A percentile compares a stretch with the other conserved stretches of the same genome.
Conservation (phyloP, 805 yeast species). For the Phaffomyces antillensis region DNA sequence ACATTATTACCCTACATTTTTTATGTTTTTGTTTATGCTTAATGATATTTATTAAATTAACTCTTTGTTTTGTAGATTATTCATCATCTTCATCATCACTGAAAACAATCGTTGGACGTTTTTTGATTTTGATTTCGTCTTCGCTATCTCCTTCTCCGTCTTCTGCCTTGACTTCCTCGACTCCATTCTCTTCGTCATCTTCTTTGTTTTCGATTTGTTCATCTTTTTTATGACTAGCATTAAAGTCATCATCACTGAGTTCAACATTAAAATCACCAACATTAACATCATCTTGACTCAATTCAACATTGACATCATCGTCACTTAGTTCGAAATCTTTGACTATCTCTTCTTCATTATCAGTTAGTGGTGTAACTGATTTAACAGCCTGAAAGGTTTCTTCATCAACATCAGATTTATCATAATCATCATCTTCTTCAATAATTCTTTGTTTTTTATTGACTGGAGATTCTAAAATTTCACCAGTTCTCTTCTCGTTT, state of each 20-base stretch:
- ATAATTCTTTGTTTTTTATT: conserved; percentile 3
- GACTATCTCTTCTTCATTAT: background rate
- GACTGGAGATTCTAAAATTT: conserved; percentile 5
- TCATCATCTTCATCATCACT: conserved; percentile 13
- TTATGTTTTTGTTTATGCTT: background rate
- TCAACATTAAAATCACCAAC: background rate
- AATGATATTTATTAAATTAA: background rate
- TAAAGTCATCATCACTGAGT: background rate
- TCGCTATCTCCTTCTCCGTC: conserved; percentile 1
- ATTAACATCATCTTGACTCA: too few species aligned
- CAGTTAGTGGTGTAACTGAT: background rate
- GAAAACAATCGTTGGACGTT: conserved; percentile 6
- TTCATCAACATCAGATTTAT: conserved; percentile 3
- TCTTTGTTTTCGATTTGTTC: background rate
- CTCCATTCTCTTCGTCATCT: background rate
- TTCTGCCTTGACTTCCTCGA: background rate
- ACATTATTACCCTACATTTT: background rate
- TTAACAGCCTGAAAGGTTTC: background rate
- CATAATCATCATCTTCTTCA: background rate
- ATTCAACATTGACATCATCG: background rate
- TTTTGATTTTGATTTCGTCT: background rate
- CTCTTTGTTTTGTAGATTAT: background rate
- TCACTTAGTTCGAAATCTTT: background rate
- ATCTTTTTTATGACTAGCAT: background rate
- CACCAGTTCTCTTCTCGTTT: conserved; percentile 1